A percentile compares a stretch with the other conserved stretches of the same genome.
These are phyloP conservation scores for Zygotorulaspora chibaensis DNA, from an alignment of 805 yeast genomes.

Conservation along the genomic window DNA sequence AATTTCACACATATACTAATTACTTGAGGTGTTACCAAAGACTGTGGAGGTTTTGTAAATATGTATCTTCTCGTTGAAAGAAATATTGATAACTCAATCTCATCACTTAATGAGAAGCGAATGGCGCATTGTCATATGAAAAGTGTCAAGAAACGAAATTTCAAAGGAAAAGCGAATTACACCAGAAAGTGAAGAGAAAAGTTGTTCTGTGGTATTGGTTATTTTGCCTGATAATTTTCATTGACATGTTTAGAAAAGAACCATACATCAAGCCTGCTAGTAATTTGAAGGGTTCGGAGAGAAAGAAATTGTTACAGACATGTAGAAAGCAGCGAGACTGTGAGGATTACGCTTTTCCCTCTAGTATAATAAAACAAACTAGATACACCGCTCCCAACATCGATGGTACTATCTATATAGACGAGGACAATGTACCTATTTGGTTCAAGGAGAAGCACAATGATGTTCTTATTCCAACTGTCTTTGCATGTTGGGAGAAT, in stretches of 20 bases:
- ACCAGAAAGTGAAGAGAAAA: background rate
- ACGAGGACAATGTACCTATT: constrained; percentile 59
- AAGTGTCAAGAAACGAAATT: no score
- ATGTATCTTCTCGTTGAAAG: no score
- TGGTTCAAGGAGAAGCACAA: constrained; percentile 66
- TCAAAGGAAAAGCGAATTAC: background rate
- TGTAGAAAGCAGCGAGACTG: constrained; percentile 34
- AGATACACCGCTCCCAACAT: constrained; percentile 51
- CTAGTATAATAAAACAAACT: constrained; percentile 49
- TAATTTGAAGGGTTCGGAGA: constrained; percentile 77
- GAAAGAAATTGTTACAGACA: constrained; percentile 45
- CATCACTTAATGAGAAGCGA: no score
- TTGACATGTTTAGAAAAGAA: constrained; percentile 35
- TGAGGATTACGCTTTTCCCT: constrained; percentile 43
- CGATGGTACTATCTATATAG: constrained; percentile 63
- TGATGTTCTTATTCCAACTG: constrained; percentile 56
- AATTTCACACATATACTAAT: no score
- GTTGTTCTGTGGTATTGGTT: background rate
- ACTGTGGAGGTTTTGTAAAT: no score
- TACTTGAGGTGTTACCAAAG: no score
- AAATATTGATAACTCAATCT: no score
- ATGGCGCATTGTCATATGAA: no score
- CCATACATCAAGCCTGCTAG: constrained; percentile 64
- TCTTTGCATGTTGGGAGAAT: constrained; percentile 65
- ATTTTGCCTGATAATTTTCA: background rate